Conservation (phyloP, 495 filamentous ascomycete species). For the Glarea lozoyensis region DNA sequence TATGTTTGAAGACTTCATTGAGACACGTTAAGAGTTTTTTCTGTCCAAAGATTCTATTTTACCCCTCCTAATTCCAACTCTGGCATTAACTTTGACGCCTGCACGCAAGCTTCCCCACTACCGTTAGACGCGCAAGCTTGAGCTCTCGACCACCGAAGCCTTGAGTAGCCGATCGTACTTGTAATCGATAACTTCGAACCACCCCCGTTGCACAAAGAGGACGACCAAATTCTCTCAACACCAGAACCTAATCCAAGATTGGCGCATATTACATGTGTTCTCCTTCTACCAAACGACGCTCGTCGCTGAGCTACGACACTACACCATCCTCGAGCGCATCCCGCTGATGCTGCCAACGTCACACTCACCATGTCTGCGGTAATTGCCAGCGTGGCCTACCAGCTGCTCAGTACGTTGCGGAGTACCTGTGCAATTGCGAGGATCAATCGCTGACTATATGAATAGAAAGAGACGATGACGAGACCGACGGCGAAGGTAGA, state of each 20-base stretch:
- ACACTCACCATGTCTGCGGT: slow-evolving; percentile 11
- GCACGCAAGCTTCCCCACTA: background rate
- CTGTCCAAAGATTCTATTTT: no score
- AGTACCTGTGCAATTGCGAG: background rate
- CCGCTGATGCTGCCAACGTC: background rate
- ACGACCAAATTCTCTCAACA: background rate
- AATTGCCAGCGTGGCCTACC: slow-evolving; percentile 5
- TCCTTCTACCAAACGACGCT: slow-evolving; percentile 14
- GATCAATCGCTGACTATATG: slow-evolving; percentile 4
- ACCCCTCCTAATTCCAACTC: no score
- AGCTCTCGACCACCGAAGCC: no score
- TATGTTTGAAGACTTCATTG: no score
- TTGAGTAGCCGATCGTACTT: no score
- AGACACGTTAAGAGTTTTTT: no score
- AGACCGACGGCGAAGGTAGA: slow-evolving; percentile 42
- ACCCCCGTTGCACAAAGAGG: background rate
- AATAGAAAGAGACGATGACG: slow-evolving; percentile 38
- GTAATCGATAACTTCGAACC: no score
- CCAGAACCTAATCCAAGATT: background rate
- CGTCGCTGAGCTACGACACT: slow-evolving; percentile 19
- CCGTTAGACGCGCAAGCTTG: no score
- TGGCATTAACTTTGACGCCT: background rate
- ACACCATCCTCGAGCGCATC: background rate
- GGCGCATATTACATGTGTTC: slow-evolving; percentile 20
- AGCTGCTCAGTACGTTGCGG: slow-evolving; percentile 19